A percentile compares a stretch with the other conserved stretches of the same genome.
Conservation (phyloP, 2,329 filamentous ascomycete genomes). For the Aspergillus aculeatinus region DNA sequence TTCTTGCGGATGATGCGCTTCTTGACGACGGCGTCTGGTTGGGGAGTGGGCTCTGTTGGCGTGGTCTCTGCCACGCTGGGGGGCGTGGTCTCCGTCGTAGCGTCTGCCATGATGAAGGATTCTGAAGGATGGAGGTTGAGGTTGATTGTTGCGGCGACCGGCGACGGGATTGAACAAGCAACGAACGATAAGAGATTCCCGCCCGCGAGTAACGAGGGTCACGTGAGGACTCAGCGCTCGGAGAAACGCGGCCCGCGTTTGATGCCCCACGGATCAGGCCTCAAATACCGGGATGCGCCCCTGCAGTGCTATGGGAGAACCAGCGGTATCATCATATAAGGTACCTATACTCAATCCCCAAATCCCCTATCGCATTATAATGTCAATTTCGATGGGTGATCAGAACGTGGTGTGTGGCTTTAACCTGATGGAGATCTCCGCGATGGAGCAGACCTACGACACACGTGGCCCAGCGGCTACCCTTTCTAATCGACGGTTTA, state of each 20-base stretch:
- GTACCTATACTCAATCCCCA: too few species aligned
- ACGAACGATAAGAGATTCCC: neutral
- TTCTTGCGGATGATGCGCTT: constrained; percentile 75
- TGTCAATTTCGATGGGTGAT: too few species aligned
- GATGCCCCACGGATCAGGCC: too few species aligned
- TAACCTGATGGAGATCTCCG: too few species aligned
- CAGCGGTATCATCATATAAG: too few species aligned
- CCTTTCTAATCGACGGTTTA: too few species aligned
- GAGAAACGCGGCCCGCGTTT: neutral
- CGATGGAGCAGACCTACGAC: too few species aligned
- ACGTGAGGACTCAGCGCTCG: neutral
- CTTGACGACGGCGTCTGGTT: neutral
- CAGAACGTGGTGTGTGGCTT: too few species aligned
- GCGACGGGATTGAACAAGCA: neutral
- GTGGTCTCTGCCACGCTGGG: neutral
- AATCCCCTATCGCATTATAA: too few species aligned
- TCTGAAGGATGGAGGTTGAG: neutral
- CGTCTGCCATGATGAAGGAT: neutral
- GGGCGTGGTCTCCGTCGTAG: neutral
- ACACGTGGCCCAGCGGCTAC: too few species aligned
- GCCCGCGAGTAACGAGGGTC: neutral
- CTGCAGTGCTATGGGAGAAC: too few species aligned
- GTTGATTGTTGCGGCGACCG: neutral
- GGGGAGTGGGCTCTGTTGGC: neutral
- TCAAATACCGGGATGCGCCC: too few species aligned